Base-by-base conservation (phyloP, 108 stramenopile species). In the Cylindrotheca fusiformis region DNA sequence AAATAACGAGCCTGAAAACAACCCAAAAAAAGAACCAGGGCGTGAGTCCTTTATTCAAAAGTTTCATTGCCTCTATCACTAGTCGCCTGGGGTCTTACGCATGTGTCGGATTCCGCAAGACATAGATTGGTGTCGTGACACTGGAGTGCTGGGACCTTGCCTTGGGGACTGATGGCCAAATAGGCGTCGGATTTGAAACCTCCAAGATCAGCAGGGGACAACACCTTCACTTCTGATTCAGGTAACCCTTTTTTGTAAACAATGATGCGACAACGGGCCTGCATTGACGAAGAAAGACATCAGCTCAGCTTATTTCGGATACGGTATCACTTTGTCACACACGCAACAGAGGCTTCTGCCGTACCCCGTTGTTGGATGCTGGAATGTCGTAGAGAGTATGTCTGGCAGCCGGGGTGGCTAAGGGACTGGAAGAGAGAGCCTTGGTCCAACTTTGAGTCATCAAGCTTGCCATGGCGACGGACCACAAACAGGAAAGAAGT, bases 351-450 rank as follows among this genome's bases (percentile, higher is more conserved):
- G 74, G n/a, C 93, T 82, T 64, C 81, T 80, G 36, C 93, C 72
- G n/a, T 3, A 88, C 94, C 2, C 97, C 97, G 65, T 95, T 93
- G 78, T 96, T 98, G 49, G 88, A 91, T 1, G 96, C 94, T 1
- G 97, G 97, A 60, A 93, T 58, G 63, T 97, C 97, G 56, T 80
- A 96, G 5, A 96, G 80, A 36, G 74, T 78, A 65, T 79, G 83
- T 28, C 58, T 69, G 49, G 60, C 17, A 44, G 60, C 3, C 33
- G 55, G 26, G 5, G 32, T 58, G 20, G 48, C 12, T 23, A 49
- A 27, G 10, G 4, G 28, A 49, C 46, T 62, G 0, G 60, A 36
- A 27, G n/a, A n/a, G n/a, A n/a, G n/a, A n/a, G n/a, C n/a, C n/a
- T n/a, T n/a, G n/a, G n/a, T n/a, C n/a, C n/a, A n/a, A n/a, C n/a